Evolutionary conservation across 495 filamentous ascomycete species (phyloP).

Genomic region (Hypoxylon fuscum): DNA sequence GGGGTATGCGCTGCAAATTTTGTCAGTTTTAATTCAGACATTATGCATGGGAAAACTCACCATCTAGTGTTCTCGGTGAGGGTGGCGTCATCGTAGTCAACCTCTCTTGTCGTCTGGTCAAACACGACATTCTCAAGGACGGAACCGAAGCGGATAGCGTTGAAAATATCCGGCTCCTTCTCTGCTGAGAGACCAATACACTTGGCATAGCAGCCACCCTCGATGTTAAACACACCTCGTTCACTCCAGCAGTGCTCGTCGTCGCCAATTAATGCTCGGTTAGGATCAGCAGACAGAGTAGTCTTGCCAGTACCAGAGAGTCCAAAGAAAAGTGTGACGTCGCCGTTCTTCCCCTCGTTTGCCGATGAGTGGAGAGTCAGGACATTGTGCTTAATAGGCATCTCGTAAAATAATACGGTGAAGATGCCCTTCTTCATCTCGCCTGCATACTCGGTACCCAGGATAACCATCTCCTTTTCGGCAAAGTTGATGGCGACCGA

Average conservation of each 20-base stretch:
- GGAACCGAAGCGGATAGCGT: constrained; percentile 95
- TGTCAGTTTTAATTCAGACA: constrained; percentile 11
- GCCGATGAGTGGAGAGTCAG: constrained; percentile 95
- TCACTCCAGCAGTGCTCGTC: constrained; percentile 99
- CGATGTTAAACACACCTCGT: constrained; percentile 97
- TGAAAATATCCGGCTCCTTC: constrained; percentile 99
- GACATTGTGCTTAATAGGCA: constrained; percentile 99
- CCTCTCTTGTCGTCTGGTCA: constrained; percentile 84
- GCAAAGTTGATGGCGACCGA: constrained; percentile 87
- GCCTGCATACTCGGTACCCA: constrained; percentile 98
- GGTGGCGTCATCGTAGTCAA: constrained; percentile 94
- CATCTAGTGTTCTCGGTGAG: constrained; percentile 98
- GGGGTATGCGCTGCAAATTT: constrained; percentile 76
- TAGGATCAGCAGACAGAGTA: constrained; percentile 94
- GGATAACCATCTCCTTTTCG: constrained; percentile 90
- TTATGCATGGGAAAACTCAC: constrained; percentile 38
- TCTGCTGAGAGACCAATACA: constrained; percentile 96
- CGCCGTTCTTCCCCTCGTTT: constrained; percentile 86
- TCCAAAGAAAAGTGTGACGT: constrained; percentile 99
- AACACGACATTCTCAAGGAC: constrained; percentile 99
- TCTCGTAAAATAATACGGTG: constrained; percentile 99
- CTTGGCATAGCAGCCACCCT: constrained; percentile 99
- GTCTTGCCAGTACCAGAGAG: constrained; percentile 99
- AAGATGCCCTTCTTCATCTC: constrained; percentile 99
- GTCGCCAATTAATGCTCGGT: constrained; percentile 95